Base-by-base conservation (phyloP, 257 asterid genomes). In the Ilex asprella region DNA sequence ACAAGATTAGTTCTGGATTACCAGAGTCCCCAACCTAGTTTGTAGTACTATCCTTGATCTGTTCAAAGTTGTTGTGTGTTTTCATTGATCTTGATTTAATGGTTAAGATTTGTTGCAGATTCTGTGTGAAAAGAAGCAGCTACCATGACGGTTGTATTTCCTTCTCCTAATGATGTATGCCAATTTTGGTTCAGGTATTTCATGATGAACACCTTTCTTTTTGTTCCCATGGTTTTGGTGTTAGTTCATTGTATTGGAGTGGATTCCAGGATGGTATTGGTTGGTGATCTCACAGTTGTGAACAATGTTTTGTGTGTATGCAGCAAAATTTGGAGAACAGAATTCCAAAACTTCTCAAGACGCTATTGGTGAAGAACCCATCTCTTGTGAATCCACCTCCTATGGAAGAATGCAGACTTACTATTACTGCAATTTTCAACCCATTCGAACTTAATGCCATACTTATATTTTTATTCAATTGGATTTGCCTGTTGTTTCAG, bases 141-240 rank as follows among this genome's bases (percentile, higher is more conserved):
- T 55, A 89, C 96, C 31, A 93, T 93, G 76, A 86, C 83, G 52
- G 92, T 95, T 16, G 97, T 93, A 46, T 93, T 93, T 79, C 99
- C 99, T 46, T 89, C 92, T 53, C 99, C 99, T 61, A 80, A 82
- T 82, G 99, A 93, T 81, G 97, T 89, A 93, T 87, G 99, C 84
- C 95, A 69, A 93, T 93, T 78, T 73, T 93, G 78, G 96, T 93
- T 61, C 99, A 93, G 99, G 97, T 89, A 82, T 60, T 61, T 44
- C 32, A 53, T 60, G 52, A 1, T 63, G 12, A 62, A 12, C 14
- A 11, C 16, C 67, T 56, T 44, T 41, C 11, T 8, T 59, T 21
- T 32, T 27, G 16, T 59, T 41, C 6, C 2, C 41, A 10, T 56
- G 10, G 44, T 43, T 55, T 31, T 55, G 57, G 63, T 15, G 53